Percentiles rank a stretch among this genome's conserved stretches.
These are phyloP conservation scores for Cucurbita argyrosperma DNA, from an alignment of 306 rosid species.

Conservation along the genomic window DNA sequence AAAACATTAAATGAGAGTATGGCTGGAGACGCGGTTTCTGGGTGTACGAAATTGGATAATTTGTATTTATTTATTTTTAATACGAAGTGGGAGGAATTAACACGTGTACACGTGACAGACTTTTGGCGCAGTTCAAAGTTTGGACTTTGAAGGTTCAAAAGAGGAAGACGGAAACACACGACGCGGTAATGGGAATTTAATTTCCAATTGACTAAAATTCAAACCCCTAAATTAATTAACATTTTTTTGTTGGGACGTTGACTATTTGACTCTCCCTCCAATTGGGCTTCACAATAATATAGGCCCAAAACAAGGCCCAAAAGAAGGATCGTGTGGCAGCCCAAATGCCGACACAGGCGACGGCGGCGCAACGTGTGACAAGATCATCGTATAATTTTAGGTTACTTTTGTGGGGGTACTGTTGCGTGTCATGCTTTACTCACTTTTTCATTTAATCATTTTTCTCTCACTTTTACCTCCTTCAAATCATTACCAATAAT, in stretches of 20 bases:
- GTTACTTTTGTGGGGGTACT: neutral
- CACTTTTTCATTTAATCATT: no score
- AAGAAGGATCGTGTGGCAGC: no score
- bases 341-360: neutral
- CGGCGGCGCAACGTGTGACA: neutral
- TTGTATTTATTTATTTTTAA: neutral
- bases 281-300: neutral
- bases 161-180: neutral
- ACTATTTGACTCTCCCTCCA: neutral
- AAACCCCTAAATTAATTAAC: neutral
- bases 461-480: neutral
- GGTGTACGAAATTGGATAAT: neutral
- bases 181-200: neutral
- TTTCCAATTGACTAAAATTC: neutral
- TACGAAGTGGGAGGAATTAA: neutral
- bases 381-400: neutral
- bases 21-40: slow-evolving; percentile 21
- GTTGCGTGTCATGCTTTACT: neutral
- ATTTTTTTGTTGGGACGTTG: neutral
- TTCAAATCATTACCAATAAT: no score
- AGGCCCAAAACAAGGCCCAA: neutral
- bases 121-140: neutral
- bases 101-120: slow-evolving; percentile 4
- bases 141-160: neutral
- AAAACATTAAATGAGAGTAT: neutral